Conservation (phyloP, 139 green algal species). For the Tetradesmus lagerheimii region DNA sequence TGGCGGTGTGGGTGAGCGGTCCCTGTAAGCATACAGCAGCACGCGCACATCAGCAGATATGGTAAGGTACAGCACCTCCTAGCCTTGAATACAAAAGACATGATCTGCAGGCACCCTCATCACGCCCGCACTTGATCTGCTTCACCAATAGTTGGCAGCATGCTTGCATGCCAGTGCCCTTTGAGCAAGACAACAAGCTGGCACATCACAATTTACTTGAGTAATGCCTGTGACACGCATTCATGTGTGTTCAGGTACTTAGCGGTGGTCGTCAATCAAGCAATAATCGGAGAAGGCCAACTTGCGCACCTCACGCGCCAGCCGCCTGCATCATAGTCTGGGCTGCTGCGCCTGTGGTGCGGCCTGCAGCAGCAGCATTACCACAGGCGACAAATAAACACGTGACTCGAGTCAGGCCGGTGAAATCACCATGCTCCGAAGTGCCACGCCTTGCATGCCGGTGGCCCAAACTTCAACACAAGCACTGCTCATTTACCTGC, state of each 20-base stretch:
- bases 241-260: no score
- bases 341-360: constrained; percentile 35
- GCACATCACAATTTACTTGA: not conserved
- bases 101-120: no score
- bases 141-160: no score
- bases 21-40: not conserved
- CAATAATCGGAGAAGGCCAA: no score
- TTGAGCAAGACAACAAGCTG: no score
- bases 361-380: constrained; percentile 26
- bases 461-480: no score
- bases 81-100: no score
- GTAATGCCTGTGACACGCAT: not conserved
- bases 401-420: no score
- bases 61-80: not conserved
- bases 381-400: not conserved
- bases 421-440: not conserved
- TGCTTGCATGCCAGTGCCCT: no score
- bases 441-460: no score
- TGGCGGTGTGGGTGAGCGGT: not conserved
- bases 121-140: not conserved
- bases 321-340: constrained; percentile 21
- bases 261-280: no score
- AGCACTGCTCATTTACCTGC: no score
- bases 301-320: not conserved
- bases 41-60: not conserved